Conservation (phyloP, 2,329 filamentous ascomycete species). For the Teratosphaeria destructans region DNA sequence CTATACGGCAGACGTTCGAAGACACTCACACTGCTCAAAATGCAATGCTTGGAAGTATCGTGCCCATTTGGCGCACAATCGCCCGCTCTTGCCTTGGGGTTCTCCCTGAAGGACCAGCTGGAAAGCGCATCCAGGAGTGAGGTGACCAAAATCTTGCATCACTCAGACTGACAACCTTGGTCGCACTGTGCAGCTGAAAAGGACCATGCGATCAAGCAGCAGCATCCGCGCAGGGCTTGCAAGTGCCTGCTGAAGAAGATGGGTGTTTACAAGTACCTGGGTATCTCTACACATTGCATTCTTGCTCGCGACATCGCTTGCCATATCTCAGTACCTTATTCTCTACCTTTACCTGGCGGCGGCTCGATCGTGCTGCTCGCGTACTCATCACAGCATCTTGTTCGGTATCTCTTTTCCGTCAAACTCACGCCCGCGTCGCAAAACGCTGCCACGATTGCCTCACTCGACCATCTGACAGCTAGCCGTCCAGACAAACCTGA, state of each 20-base stretch:
- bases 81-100: no score
- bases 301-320: background rate
- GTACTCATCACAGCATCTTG: background rate
- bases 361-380: slow-evolving; percentile 70
- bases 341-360: slow-evolving; percentile 18
- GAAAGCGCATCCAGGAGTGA: background rate
- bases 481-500: background rate
- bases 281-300: background rate
- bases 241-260: background rate
- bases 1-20: no score
- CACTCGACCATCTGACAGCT: background rate
- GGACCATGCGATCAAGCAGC: background rate
- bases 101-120: no score
- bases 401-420: background rate
- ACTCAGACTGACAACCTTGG: no score
- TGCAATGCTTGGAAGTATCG: no score
- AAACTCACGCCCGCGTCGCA: background rate
- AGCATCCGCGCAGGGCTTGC: background rate
- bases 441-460: background rate
- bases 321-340: background rate
- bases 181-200: background rate
- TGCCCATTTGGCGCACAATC: no score
- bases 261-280: background rate
- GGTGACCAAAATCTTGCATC: background rate
- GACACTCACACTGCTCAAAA: no score